Evolutionary conservation across 2,329 filamentous ascomycete species (phyloP), one percentile per base, ranked within the genome.

Genomic region (Penicillium sp.): DNA sequence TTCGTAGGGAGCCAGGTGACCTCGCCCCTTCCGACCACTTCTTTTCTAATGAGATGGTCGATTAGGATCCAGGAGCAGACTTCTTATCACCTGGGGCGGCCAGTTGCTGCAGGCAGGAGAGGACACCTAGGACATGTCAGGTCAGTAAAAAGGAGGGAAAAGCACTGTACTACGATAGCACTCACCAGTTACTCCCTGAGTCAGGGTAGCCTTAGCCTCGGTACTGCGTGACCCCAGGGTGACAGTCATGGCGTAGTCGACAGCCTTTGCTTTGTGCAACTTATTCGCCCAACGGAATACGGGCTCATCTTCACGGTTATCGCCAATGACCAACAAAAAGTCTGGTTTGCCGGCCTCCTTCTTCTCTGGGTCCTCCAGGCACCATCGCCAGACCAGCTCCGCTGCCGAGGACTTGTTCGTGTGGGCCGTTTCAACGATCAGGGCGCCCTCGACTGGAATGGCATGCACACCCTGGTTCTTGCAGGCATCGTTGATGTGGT

Each of bases 201-300:
- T 94, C 70, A 96, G 76, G 0, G 94, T 96, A 1, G 89, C 87
- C 50, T 86, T 88, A 7, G 94, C 94, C 74, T 96, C 90, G 0
- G 94, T 97, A 76, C 93, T 97, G 63, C 92, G 86, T 71, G 85
- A 90, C 53, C 93, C 92, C 38, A 98, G 81, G 64, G 91, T 96
- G 22, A 96, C 92, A 2, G 93, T 96, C 62, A 90, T 87, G 4
- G 95, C 90, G 57, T 91, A 83, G 52, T 87, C 78, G 45, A 92
- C 83, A 2, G 79, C 78, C 17, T 84, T 83, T 8, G 83, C 78
- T 3, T 84, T 82, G 22, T 83, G 82, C 11, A 96, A 79, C 51
- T 86, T 83, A 77, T 97, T 96, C 17, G 94, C 95, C 94, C 95
- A 98, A 63, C 88, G 88, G 79, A 96, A 98, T 20, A 96, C 90